phyloP scores from a whole-genome alignment of 768 basidiomycete genomes.

The Pleurotus platypus region DNA sequence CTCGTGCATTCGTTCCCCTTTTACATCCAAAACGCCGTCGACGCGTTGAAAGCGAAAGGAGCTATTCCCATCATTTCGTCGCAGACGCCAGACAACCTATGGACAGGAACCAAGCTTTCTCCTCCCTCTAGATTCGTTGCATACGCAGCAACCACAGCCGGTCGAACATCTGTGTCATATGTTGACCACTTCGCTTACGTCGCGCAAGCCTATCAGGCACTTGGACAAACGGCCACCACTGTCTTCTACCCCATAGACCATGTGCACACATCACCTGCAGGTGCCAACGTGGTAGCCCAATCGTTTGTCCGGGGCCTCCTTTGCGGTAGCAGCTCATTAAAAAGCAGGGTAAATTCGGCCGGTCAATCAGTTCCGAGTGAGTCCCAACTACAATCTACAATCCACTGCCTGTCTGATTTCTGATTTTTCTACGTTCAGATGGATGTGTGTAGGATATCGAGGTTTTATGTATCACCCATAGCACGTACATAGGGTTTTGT shows the following conservation, averaged over 20 bases:
- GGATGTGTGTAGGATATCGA: background rate
- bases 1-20: conserved; percentile 43
- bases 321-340: conserved; percentile 33
- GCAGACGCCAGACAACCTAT: conserved; percentile 45
- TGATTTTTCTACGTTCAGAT: background rate
- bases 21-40: conserved; percentile 42
- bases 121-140: conserved; percentile 40
- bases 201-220: conserved; percentile 34
- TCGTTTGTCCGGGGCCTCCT: conserved; percentile 44
- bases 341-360: conserved; percentile 29
- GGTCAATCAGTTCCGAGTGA: conserved; percentile 33
- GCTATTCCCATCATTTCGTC: conserved; percentile 44
- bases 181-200: conserved; percentile 45
- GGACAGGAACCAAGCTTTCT: conserved; percentile 30
- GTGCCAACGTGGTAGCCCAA: conserved; percentile 43
- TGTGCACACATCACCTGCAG: conserved; percentile 40
- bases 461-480: too few relatives aligned
- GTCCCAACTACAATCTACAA: conserved; percentile 3
- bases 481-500: too few relatives aligned
- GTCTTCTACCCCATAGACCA: conserved; percentile 44
- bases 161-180: conserved; percentile 33
- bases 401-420: background rate
- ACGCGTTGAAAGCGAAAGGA: conserved; percentile 39
- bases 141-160: conserved; percentile 37
- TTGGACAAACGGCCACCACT: conserved; percentile 34